phyloP scores from a whole-genome alignment of 2,329 filamentous ascomycete genomes.

The Cucurbitaria berberidis region DNA sequence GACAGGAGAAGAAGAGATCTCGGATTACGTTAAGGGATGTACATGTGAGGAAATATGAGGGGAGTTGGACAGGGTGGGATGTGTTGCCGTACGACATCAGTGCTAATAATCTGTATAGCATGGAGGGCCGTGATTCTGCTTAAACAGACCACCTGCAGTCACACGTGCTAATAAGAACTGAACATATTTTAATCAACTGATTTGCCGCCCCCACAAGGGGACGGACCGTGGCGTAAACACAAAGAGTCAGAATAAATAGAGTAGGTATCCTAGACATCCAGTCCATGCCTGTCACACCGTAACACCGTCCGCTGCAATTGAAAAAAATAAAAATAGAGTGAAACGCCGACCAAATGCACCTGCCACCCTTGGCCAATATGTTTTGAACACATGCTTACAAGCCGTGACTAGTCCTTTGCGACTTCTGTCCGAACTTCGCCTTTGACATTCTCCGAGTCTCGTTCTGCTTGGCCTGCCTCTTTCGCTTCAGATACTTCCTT shows the following conservation, averaged over 20 bases:
- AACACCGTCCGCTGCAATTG: slow-evolving; percentile 21
- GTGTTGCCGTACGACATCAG: background rate
- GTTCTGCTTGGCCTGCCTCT: slow-evolving; percentile 34
- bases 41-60: background rate
- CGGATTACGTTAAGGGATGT: too few relatives aligned
- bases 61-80: background rate
- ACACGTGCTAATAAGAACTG: too few relatives aligned
- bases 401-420: slow-evolving; percentile 27
- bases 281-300: slow-evolving; percentile 19
- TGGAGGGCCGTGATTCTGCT: too few relatives aligned
- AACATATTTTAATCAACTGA: too few relatives aligned
- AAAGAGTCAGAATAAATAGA: slow-evolving; percentile 10
- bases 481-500: slow-evolving; percentile 31
- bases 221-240: background rate
- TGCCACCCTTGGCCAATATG: background rate
- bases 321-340: slow-evolving; percentile 1
- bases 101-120: background rate
- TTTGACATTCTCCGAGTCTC: slow-evolving; percentile 39
- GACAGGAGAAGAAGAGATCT: too few relatives aligned
- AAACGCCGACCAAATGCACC: slow-evolving; percentile 20
- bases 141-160: too few relatives aligned
- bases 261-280: slow-evolving; percentile 23
- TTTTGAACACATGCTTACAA: background rate
- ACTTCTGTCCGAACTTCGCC: slow-evolving; percentile 39
- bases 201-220: too few relatives aligned